Base-by-base conservation (phyloP, 768 basidiomycete genomes). In the Cystofilobasidium ferigula region DNA sequence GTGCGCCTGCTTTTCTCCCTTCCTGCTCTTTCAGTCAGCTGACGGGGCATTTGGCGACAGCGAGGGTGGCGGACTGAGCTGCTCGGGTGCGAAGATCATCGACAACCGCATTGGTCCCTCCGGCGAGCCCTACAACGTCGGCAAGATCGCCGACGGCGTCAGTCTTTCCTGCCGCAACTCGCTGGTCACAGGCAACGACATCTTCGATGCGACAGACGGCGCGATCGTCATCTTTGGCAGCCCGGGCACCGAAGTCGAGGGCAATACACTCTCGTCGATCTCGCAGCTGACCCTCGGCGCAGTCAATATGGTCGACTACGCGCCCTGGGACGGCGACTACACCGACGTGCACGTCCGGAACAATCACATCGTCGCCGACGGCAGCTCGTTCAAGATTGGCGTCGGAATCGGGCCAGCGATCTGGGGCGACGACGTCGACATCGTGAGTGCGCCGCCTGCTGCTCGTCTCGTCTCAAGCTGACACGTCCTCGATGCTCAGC, bases 301-400 rank as follows among this genome's bases (percentile, higher is more conserved):
- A 1, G 30, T 64, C 28, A 64, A 64, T 30, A 43, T 64, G 42
- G 63, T 64, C 35, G 62, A 63, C 28, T 63, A 56, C 9, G 62
- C 38, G 7, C 62, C 62, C 14, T 63, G 51, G 51, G 5, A 8
- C 26, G 62, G 61, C 24, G 48, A 62, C 45, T 61, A 47, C 42
- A n/a, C 43, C 18, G 35, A 13, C 56, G 38, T 28, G 14, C 43
- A 42, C 28, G 63, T 53, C 20, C 20, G 28, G 16, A 24, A 30
- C 0, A 63, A 63, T 28, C 24, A 26, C 13, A 30, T 63, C 62
- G 28, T 36, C 5, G 62, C 62, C 20, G 26, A 26, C 16, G 62
- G 62, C 16, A 24, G 36, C 36, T 36, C 34, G n/a, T 38, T 40
- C 26, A 63, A 63, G 38, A 63, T 63, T n/a, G 62, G 62, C 4